These are phyloP conservation scores for Suillus cothurnatus DNA, from an alignment of 768 basidiomycete genomes.

Conservation along the genomic window DNA sequence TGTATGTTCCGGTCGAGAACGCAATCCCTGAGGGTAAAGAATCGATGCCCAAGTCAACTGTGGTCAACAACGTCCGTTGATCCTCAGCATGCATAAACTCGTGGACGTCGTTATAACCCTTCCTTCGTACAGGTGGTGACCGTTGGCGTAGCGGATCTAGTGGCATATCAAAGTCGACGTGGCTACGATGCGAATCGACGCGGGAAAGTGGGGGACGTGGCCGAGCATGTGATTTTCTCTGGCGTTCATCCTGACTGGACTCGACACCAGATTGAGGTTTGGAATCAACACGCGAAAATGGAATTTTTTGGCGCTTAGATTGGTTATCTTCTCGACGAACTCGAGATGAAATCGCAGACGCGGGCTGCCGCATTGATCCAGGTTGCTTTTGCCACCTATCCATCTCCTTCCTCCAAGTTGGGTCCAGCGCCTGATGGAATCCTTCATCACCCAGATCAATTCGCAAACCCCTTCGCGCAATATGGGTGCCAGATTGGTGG, in stretches of 20 bases:
- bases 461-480: slow-evolving; percentile 40
- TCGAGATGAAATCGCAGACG: slow-evolving; percentile 5
- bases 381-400: slow-evolving; percentile 33
- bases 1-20: slow-evolving; percentile 54
- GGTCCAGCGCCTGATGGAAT: slow-evolving; percentile 44
- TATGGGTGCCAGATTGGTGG: slow-evolving; percentile 37
- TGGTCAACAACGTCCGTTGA: slow-evolving; percentile 9
- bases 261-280: slow-evolving; percentile 13
- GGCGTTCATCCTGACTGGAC: background rate
- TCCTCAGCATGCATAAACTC: slow-evolving; percentile 3
- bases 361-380: slow-evolving; percentile 16
- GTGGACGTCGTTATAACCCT: slow-evolving; percentile 7
- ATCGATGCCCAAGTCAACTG: slow-evolving; percentile 52
- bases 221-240: background rate
- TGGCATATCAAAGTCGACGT: slow-evolving; percentile 2
- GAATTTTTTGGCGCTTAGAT: slow-evolving; percentile 17
- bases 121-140: slow-evolving; percentile 7
- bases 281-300: slow-evolving; percentile 13
- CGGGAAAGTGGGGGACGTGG: background rate
- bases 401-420: slow-evolving; percentile 36
- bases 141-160: background rate
- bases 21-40: slow-evolving; percentile 52
- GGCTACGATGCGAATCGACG: background rate
- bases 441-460: slow-evolving; percentile 48
- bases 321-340: slow-evolving; percentile 16